Conservation (phyloP, 768 basidiomycete genomes). For the Agaricus bisporus region DNA sequence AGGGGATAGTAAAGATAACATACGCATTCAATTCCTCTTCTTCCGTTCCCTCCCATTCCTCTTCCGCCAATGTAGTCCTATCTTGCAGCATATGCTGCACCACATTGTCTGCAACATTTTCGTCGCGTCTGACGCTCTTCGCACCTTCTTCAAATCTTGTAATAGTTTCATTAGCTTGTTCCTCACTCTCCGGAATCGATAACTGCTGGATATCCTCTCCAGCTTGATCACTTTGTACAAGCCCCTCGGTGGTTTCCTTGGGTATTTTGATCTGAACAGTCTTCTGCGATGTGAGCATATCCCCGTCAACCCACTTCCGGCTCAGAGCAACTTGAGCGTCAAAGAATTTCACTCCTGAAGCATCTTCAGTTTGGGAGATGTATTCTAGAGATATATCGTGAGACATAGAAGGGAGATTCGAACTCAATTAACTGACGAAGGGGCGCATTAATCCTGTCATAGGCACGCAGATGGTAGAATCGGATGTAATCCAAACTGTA, state of each 20-base stretch:
- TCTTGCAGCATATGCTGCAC: slow-evolving; percentile 75
- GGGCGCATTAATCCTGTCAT: slow-evolving; percentile 86
- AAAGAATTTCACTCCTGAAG: slow-evolving; percentile 74
- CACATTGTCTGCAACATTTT: slow-evolving; percentile 68
- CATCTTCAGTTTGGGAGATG: slow-evolving; percentile 66
- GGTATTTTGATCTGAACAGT: slow-evolving; percentile 57
- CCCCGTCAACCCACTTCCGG: slow-evolving; percentile 63
- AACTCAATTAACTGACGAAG: slow-evolving; percentile 31
- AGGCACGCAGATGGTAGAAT: slow-evolving; percentile 89
- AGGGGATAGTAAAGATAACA: slow-evolving; percentile 24
- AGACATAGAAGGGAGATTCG: background rate
- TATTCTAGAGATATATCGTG: slow-evolving; percentile 23
- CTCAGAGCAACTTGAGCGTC: slow-evolving; percentile 84
- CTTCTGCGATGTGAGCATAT: slow-evolving; percentile 33
- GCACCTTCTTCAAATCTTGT: slow-evolving; percentile 68
- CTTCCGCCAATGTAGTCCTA: slow-evolving; percentile 54
- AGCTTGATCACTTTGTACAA: slow-evolving; percentile 48
- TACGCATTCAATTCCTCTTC: slow-evolving; percentile 79
- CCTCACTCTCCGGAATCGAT: slow-evolving; percentile 55
- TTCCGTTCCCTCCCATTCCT: slow-evolving; percentile 79
- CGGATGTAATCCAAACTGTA: slow-evolving; percentile 75
- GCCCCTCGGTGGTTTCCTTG: slow-evolving; percentile 40
- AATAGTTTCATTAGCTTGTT: slow-evolving; percentile 67
- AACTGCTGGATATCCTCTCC: slow-evolving; percentile 51
- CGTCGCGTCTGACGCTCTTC: slow-evolving; percentile 45